Percentiles rank a stretch among this genome's conserved stretches.
These are phyloP conservation scores for Gracilaria vermiculophylla DNA, from an alignment of 23 red algal genomes.

Conservation along the genomic window DNA sequence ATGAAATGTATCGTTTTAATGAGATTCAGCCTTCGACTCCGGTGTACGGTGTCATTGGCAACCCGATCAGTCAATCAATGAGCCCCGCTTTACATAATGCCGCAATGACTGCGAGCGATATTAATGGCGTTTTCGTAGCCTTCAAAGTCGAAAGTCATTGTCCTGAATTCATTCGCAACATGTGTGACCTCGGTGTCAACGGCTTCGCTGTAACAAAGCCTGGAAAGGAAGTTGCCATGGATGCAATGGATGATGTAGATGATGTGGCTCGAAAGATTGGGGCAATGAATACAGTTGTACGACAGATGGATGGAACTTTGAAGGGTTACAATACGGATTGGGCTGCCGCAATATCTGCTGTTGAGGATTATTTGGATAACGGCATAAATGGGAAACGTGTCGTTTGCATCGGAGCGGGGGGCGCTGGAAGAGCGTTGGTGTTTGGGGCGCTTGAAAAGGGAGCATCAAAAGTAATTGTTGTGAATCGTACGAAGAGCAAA, in stretches of 20 bases:
- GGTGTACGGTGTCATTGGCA: slow-evolving; percentile 91
- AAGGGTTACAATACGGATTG: slow-evolving; percentile 93
- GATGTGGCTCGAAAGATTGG: slow-evolving; percentile 80
- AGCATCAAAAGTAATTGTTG: slow-evolving; percentile 58
- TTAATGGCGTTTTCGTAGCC: slow-evolving; percentile 77
- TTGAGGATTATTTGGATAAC: slow-evolving; percentile 42
- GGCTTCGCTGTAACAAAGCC: slow-evolving; percentile 95
- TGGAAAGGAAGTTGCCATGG: slow-evolving; percentile 74
- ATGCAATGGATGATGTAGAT: slow-evolving; percentile 86
- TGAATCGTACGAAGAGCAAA: slow-evolving; percentile 80
- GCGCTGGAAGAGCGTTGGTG: slow-evolving; percentile 86
- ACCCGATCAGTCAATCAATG: slow-evolving; percentile 83
- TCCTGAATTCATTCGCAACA: slow-evolving; percentile 56
- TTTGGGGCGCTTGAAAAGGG: slow-evolving; percentile 74
- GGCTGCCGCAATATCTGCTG: slow-evolving; percentile 78
- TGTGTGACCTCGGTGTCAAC: slow-evolving; percentile 58
- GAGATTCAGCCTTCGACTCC: slow-evolving; percentile 39
- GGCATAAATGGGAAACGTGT: slow-evolving; percentile 54
- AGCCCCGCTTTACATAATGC: slow-evolving; percentile 87
- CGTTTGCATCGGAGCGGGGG: slow-evolving; percentile 85
- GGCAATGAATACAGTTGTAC: slow-evolving; percentile 93
- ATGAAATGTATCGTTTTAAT: slow-evolving; percentile 73
- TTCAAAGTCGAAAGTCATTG: slow-evolving; percentile 65
- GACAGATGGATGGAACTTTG: slow-evolving; percentile 17
- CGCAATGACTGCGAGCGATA: slow-evolving; percentile 35